Conservation (phyloP, 225 moss, liverwort and hornwort species). For the Antitrichia curtipendula region DNA sequence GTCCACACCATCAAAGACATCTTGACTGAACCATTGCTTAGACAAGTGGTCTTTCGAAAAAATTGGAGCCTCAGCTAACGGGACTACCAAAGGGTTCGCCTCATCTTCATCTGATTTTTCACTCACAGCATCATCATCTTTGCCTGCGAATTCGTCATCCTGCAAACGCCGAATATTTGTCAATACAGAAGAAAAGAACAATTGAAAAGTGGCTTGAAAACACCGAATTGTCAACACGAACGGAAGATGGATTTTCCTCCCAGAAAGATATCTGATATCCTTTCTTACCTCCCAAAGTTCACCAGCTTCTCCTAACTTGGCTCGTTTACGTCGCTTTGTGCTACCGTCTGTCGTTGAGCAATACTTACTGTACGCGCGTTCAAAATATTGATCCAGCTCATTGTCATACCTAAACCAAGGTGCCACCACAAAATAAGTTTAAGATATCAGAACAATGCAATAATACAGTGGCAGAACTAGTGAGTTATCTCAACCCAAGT, state of each 20-base stretch:
- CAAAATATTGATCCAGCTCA: slow-evolving; percentile 85
- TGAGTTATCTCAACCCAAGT: not conserved
- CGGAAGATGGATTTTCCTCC: not conserved
- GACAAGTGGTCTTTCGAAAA: slow-evolving; percentile 50
- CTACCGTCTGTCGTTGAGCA: slow-evolving; percentile 86
- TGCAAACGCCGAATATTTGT: slow-evolving; percentile 4
- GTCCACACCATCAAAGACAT: slow-evolving; percentile 69
- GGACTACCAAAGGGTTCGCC: slow-evolving; percentile 77
- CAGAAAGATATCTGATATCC: not conserved
- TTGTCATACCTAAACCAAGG: slow-evolving; percentile 53
- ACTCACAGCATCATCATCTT: slow-evolving; percentile 11
- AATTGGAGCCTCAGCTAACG: slow-evolving; percentile 41
- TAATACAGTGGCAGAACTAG: not conserved
- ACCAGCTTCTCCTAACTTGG: slow-evolving; percentile 69
- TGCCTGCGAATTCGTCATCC: slow-evolving; percentile 40
- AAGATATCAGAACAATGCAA: not conserved
- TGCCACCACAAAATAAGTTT: not conserved
- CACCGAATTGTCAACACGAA: not conserved
- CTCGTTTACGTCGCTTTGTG: slow-evolving; percentile 79
- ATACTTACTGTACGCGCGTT: slow-evolving; percentile 83
- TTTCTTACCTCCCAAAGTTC: slow-evolving; percentile 78
- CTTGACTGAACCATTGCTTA: slow-evolving; percentile 94
- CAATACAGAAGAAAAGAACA: not conserved
- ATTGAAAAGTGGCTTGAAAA: not conserved
- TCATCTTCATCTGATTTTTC: slow-evolving; percentile 33